A percentile compares a stretch with the other conserved stretches of the same genome.
Conservation (phyloP, 2,329 filamentous ascomycete genomes). For the Waltergamsia citrina region DNA sequence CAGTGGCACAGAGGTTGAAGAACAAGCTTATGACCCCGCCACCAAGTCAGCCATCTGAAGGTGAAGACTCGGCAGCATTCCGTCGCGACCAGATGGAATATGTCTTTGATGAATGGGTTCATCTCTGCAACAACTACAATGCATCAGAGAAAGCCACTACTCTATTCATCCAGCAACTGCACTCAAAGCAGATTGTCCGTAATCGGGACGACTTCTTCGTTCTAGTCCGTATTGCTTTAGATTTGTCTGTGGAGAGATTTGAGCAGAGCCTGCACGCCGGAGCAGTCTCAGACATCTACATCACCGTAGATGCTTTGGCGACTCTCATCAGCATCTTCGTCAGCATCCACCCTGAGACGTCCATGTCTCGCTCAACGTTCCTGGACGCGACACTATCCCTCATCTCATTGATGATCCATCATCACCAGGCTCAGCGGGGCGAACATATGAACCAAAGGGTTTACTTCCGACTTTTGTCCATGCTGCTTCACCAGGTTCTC, state of each 20-base stretch:
- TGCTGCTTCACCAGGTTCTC: slow-evolving; percentile 68
- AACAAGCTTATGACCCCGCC: slow-evolving; percentile 41
- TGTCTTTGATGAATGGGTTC: slow-evolving; percentile 91
- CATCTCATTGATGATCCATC: slow-evolving; percentile 71
- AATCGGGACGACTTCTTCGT: slow-evolving; percentile 66
- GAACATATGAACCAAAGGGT: slow-evolving; percentile 80
- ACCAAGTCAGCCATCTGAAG: slow-evolving; percentile 25
- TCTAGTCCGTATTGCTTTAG: slow-evolving; percentile 75
- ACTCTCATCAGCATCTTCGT: slow-evolving; percentile 72
- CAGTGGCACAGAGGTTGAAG: slow-evolving; percentile 62
- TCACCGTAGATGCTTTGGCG: slow-evolving; percentile 69
- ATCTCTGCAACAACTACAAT: slow-evolving; percentile 68
- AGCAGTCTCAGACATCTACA: slow-evolving; percentile 45
- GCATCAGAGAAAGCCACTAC: slow-evolving; percentile 61
- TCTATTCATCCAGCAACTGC: slow-evolving; percentile 78
- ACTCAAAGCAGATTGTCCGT: slow-evolving; percentile 62
- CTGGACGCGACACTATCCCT: slow-evolving; percentile 71
- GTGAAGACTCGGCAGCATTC: slow-evolving; percentile 34
- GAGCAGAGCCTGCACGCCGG: slow-evolving; percentile 60
- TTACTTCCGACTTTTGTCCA: slow-evolving; percentile 83
- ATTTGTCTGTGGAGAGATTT: slow-evolving; percentile 68
- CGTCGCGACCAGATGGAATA: slow-evolving; percentile 85
- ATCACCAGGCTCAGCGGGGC: slow-evolving; percentile 72
- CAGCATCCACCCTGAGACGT: slow-evolving; percentile 56
- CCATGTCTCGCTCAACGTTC: slow-evolving; percentile 57